phyloP scores from a whole-genome alignment of 2,329 filamentous ascomycete genomes.

The Pyricularia sp. region DNA sequence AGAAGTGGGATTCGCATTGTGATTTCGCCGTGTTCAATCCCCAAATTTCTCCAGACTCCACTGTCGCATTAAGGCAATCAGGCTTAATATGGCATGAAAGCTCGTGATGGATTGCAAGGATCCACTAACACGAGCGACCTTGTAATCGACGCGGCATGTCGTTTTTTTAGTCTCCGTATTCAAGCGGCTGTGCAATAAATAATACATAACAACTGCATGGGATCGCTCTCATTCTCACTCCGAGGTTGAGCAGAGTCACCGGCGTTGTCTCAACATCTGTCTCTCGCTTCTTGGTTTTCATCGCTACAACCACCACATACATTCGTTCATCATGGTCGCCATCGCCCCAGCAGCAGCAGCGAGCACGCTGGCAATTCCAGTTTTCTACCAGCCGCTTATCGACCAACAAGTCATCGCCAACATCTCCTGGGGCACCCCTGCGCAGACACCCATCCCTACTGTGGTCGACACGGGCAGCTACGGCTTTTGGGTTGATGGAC shows the following conservation, averaged over 20 bases:
- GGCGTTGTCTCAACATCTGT: background rate
- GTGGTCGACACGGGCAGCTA: constrained; percentile 16
- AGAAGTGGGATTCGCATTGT: background rate
- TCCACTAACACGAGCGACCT: background rate
- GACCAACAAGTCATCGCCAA: constrained; percentile 14
- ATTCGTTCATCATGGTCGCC: background rate
- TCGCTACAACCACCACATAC: background rate
- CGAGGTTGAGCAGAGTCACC: background rate
- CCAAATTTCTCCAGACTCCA: background rate
- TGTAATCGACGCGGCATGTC: background rate
- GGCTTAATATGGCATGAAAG: background rate
- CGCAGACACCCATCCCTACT: constrained; percentile 14
- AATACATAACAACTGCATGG: background rate
- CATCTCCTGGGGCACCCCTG: constrained; percentile 9
- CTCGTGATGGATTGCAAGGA: background rate
- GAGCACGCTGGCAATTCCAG: background rate
- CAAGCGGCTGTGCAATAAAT: background rate
- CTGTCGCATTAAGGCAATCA: background rate
- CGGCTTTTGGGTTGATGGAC: constrained; percentile 15
- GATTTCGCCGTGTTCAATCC: background rate
- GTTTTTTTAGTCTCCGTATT: background rate
- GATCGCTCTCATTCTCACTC: background rate
- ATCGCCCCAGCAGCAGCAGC: constrained; percentile 4
- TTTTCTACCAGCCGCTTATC: constrained; percentile 7
- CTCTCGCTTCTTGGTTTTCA: background rate